These are phyloP conservation scores for Reticulascus tulasneorum DNA, from an alignment of 2,329 filamentous ascomycete genomes.

Conservation along the genomic window DNA sequence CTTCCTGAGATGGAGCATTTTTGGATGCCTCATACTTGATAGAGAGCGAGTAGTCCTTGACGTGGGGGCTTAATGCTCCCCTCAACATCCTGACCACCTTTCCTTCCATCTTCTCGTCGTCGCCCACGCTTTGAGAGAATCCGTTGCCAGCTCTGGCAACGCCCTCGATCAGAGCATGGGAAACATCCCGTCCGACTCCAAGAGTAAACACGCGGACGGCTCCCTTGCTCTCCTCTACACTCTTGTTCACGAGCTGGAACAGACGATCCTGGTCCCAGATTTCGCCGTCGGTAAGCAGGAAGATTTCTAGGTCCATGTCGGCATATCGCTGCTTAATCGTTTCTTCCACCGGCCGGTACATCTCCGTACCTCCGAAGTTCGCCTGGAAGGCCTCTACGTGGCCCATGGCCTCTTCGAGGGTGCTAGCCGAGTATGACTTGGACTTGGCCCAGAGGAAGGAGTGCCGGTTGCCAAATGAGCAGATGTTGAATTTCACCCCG, in stretches of 20 bases:
- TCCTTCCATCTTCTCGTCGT: conserved; percentile 62
- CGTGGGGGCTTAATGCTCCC: conserved; percentile 62
- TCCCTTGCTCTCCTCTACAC: conserved; percentile 34
- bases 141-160: conserved; percentile 51
- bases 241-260: conserved; percentile 39
- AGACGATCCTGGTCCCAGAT: conserved; percentile 43
- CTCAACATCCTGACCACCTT: conserved; percentile 74
- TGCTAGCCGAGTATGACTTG: conserved; percentile 39
- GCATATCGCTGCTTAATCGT: conserved; percentile 37
- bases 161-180: conserved; percentile 50
- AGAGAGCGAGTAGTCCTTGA: conserved; percentile 60
- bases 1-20: too few species aligned
- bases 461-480: conserved; percentile 54
- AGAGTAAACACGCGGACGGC: conserved; percentile 50
- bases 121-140: conserved; percentile 57
- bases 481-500: conserved; percentile 66
- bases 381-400: conserved; percentile 39
- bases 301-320: conserved; percentile 49
- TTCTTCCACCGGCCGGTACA: conserved; percentile 39
- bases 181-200: conserved; percentile 48
- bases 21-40: conserved; percentile 46
- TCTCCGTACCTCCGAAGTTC: conserved; percentile 52
- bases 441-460: conserved; percentile 46
- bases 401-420: conserved; percentile 35
- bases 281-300: conserved; percentile 54